A percentile compares a stretch with the other conserved stretches of the same genome.
These are phyloP conservation scores for Warburgia ugandensis DNA, from an alignment of 164 flowering plant species.

Conservation along the genomic window DNA sequence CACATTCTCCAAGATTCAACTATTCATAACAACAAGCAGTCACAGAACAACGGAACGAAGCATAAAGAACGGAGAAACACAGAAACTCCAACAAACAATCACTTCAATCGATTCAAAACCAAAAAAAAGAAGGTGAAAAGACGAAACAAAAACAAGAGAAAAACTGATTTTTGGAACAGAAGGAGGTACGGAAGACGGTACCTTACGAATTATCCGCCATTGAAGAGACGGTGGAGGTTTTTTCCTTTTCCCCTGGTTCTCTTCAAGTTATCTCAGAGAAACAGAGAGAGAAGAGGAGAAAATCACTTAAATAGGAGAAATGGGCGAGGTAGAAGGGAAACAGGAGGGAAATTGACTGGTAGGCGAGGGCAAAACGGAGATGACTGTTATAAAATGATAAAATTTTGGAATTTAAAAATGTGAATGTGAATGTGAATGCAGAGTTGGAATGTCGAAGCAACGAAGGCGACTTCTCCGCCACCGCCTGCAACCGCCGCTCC, in stretches of 20 bases:
- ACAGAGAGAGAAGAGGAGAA: slow-evolving; percentile 9
- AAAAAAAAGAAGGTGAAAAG: slow-evolving; percentile 7
- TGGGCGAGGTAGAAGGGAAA: slow-evolving; percentile 9
- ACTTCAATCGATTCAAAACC: not conserved
- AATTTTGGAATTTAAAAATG: not conserved
- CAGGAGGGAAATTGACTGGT: slow-evolving; percentile 1
- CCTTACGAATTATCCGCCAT: slow-evolving; percentile 29
- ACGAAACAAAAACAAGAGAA: slow-evolving; percentile 5
- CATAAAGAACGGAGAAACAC: too few relatives aligned
- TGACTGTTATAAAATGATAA: not conserved
- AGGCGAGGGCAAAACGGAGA: slow-evolving; percentile 13
- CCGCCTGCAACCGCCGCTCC: slow-evolving; percentile 28
- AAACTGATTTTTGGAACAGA: not conserved
- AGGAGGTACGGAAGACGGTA: slow-evolving; percentile 2
- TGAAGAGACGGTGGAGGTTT: slow-evolving; percentile 13
- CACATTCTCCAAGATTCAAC: too few relatives aligned
- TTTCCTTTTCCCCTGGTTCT: slow-evolving; percentile 1
- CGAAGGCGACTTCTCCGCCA: slow-evolving; percentile 43
- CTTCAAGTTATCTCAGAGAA: not conserved
- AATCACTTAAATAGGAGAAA: too few relatives aligned
- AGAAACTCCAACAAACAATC: not conserved
- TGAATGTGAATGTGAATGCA: slow-evolving; percentile 4
- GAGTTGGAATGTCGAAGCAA: slow-evolving; percentile 43
- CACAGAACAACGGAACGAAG: too few relatives aligned
- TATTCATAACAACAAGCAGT: too few relatives aligned